A percentile compares a stretch with the other conserved stretches of the same genome.
These are phyloP conservation scores for Elsinoe ampelina DNA, from an alignment of 2,329 filamentous ascomycete species.

Conservation along the genomic window DNA sequence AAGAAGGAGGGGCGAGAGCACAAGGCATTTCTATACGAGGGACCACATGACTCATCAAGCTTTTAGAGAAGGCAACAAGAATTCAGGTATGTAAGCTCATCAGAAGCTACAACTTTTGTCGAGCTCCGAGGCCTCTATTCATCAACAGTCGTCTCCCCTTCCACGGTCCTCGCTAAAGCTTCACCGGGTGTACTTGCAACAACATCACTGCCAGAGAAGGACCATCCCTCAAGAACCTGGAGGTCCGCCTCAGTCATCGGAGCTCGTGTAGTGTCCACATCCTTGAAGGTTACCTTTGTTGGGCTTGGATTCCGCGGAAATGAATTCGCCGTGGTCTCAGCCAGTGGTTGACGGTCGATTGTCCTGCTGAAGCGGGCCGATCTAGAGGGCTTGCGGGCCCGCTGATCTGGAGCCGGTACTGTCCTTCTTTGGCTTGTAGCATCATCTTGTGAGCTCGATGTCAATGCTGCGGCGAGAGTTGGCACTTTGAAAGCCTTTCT, in stretches of 20 bases:
- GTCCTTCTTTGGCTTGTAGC: too few relatives aligned
- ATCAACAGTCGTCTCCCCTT: conserved; percentile 16
- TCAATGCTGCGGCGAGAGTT: conserved; percentile 24
- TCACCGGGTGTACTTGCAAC: conserved; percentile 16
- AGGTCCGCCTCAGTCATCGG: conserved; percentile 12
- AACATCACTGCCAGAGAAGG: conserved; percentile 14
- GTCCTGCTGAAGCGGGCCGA: conserved; percentile 18
- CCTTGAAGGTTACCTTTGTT: conserved; percentile 17
- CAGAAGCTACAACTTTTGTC: too few relatives aligned
- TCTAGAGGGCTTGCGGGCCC: conserved; percentile 12
- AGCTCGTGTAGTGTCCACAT: conserved; percentile 4
- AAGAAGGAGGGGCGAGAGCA: background rate
- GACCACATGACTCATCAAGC: conserved; percentile 9
- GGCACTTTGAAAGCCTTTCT: conserved; percentile 27
- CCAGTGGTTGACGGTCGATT: conserved; percentile 21
- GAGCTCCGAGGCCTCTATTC: background rate
- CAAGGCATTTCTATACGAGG: background rate
- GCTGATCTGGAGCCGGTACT: too few relatives aligned
- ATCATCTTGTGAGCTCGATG: conserved; percentile 12
- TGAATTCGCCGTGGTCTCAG: conserved; percentile 21
- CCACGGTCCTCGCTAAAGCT: conserved; percentile 1
- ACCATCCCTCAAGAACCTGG: conserved; percentile 16
- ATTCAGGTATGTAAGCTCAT: background rate
- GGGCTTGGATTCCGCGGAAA: conserved; percentile 21
- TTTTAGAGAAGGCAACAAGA: conserved; percentile 2